These are phyloP conservation scores for Sporothrix sp. DNA, from an alignment of 2,329 filamentous ascomycete genomes.

Conservation along the genomic window DNA sequence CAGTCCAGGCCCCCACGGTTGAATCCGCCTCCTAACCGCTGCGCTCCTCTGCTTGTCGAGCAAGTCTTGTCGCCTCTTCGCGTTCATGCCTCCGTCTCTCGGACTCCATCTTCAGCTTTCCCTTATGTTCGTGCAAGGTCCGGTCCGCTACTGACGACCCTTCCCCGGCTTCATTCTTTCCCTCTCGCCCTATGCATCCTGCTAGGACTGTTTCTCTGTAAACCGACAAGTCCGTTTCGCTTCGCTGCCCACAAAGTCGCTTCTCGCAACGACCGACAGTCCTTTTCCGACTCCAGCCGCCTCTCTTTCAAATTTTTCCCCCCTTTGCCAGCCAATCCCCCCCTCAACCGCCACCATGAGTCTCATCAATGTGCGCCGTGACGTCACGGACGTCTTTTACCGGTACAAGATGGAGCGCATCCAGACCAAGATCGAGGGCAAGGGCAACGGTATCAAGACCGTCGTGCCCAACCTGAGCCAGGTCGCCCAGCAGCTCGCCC, in stretches of 20 bases:
- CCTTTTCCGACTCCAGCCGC: neutral
- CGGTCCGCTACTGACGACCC: slow-evolving; percentile 45
- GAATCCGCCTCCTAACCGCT: slow-evolving; percentile 32
- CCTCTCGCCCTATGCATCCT: slow-evolving; percentile 5
- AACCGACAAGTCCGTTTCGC: slow-evolving; percentile 8
- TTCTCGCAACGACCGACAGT: neutral
- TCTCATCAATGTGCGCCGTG: slow-evolving; percentile 95
- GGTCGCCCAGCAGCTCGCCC: slow-evolving; percentile 83
- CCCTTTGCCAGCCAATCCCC: slow-evolving; percentile 1
- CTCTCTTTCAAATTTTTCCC: too few relatives aligned
- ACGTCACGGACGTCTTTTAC: slow-evolving; percentile 98
- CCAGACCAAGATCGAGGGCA: slow-evolving; percentile 98
- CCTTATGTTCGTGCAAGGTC: slow-evolving; percentile 47
- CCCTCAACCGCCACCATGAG: slow-evolving; percentile 63
- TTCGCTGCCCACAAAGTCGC: neutral
- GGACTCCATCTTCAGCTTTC: slow-evolving; percentile 41
- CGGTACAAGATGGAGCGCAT: slow-evolving; percentile 99
- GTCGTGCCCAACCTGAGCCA: slow-evolving; percentile 95
- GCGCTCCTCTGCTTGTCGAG: neutral
- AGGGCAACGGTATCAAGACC: slow-evolving; percentile 98
- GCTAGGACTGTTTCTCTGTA: neutral
- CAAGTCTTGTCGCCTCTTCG: slow-evolving; percentile 21
- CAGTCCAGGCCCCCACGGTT: slow-evolving; percentile 87
- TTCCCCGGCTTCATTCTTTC: neutral
- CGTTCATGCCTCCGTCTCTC: slow-evolving; percentile 48